A percentile compares a stretch with the other conserved stretches of the same genome.
phyloP scores from a whole-genome alignment of 139 green algal genomes.

The Chlamydomonas sp. region DNA sequence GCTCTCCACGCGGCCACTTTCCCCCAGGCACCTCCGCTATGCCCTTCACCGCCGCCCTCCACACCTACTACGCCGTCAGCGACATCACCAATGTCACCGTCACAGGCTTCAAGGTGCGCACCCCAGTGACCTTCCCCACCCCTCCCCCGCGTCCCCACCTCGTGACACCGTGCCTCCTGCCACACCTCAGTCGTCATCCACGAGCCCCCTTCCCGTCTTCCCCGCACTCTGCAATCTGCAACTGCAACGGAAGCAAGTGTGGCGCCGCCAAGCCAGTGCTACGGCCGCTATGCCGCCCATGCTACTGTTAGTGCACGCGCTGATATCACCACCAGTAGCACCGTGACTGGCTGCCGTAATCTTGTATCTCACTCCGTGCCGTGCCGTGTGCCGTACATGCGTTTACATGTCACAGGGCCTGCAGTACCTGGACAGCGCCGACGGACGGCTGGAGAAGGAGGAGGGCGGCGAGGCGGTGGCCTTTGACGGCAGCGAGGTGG shows the following conservation, averaged over 20 bases:
- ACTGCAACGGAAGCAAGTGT: too few relatives aligned
- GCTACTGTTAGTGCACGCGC: too few relatives aligned
- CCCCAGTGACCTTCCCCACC: not conserved
- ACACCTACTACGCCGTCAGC: slow-evolving; percentile 85
- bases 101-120: slow-evolving; percentile 30
- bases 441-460: slow-evolving; percentile 44
- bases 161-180: too few relatives aligned
- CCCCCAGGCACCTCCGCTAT: slow-evolving; percentile 48
- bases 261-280: too few relatives aligned
- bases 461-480: slow-evolving; percentile 37
- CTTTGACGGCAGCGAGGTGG: slow-evolving; percentile 65
- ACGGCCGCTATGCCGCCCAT: too few relatives aligned
- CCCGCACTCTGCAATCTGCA: too few relatives aligned
- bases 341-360: too few relatives aligned
- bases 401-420: slow-evolving; percentile 34
- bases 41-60: slow-evolving; percentile 80
- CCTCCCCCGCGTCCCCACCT: too few relatives aligned
- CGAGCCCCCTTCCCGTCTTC: too few relatives aligned
- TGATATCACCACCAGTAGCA: too few relatives aligned
- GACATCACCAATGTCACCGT: slow-evolving; percentile 48
- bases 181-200: too few relatives aligned
- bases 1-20: not conserved
- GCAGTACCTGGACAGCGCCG: slow-evolving; percentile 79
- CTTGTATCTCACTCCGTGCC: too few relatives aligned
- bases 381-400: not conserved